Evolutionary conservation across 2,329 filamentous ascomycete species (phyloP).

Genomic region (Metarhizium rileyi): DNA sequence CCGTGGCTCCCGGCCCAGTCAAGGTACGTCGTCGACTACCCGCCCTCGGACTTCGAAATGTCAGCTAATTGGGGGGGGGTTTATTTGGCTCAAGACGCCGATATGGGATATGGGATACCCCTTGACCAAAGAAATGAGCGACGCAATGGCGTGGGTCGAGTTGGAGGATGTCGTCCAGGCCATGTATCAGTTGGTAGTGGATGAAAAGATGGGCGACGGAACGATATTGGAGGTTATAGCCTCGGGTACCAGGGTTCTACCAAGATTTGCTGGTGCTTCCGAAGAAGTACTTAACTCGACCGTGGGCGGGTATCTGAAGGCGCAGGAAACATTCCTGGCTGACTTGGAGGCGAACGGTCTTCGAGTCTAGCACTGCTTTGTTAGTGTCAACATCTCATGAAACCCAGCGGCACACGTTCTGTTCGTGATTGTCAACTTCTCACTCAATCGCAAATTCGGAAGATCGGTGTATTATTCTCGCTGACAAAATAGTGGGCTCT

Average conservation of each 20-base stretch:
- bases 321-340: constrained; percentile 13
- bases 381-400: not conserved
- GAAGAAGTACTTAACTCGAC: not conserved
- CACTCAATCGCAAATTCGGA: not conserved
- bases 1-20: constrained; percentile 24
- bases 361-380: constrained; percentile 10
- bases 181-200: constrained; percentile 19
- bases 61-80: not conserved
- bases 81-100: constrained; percentile 16
- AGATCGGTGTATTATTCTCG: not conserved
- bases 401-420: not conserved
- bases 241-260: constrained; percentile 8
- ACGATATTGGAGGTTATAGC: constrained; percentile 23
- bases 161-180: constrained; percentile 21
- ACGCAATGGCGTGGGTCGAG: constrained; percentile 19
- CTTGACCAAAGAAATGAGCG: constrained; percentile 18
- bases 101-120: constrained; percentile 23
- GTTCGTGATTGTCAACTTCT: not conserved
- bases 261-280: not conserved
- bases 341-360: constrained; percentile 14
- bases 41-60: not conserved
- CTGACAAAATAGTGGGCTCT: not conserved
- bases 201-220: constrained; percentile 18
- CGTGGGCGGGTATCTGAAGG: constrained; percentile 13
- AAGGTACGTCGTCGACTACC: constrained; percentile 12